Evolutionary conservation across 1,284 basidiomycete species (phyloP).

Genomic region (Puccinia polysora): DNA sequence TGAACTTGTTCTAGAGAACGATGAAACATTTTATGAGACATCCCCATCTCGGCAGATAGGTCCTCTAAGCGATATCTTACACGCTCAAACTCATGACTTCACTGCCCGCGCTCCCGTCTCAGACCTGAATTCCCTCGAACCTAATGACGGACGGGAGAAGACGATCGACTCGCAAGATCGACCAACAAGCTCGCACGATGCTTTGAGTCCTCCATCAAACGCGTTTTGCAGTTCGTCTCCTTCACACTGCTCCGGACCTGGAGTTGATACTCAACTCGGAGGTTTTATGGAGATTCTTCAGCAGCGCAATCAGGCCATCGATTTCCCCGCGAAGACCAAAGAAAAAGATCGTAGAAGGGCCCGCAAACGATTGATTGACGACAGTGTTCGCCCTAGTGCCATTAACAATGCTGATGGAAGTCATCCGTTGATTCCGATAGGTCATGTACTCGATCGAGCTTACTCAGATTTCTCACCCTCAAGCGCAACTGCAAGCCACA

Average conservation of each 20-base stretch:
- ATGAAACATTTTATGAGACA: conserved; percentile 20
- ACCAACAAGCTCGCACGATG: conserved; percentile 9
- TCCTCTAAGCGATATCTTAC: neutral
- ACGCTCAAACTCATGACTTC: neutral
- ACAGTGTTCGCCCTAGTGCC: conserved; percentile 6
- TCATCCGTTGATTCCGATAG: neutral
- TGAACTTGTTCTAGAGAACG: conserved; percentile 20
- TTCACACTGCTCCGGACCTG: conserved; percentile 8
- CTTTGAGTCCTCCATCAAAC: conserved; percentile 10
- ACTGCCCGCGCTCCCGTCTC: neutral
- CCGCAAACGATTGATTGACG: conserved; percentile 22
- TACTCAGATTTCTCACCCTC: conserved; percentile 22
- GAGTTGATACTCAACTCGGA: conserved; percentile 37
- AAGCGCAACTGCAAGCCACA: neutral
- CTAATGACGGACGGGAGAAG: neutral
- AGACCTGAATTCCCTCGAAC: neutral
- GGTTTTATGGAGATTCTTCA: conserved; percentile 40
- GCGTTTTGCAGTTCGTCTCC: conserved; percentile 23
- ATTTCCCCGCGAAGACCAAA: conserved; percentile 7
- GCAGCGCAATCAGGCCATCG: conserved; percentile 13
- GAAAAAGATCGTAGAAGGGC: conserved; percentile 20
- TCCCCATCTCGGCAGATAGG: neutral
- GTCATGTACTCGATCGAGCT: conserved; percentile 28
- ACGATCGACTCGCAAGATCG: conserved; percentile 1
- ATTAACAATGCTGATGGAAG: conserved; percentile 5